These are phyloP conservation scores for Penicillium olsonii DNA, from an alignment of 2,329 filamentous ascomycete genomes.

Conservation along the genomic window DNA sequence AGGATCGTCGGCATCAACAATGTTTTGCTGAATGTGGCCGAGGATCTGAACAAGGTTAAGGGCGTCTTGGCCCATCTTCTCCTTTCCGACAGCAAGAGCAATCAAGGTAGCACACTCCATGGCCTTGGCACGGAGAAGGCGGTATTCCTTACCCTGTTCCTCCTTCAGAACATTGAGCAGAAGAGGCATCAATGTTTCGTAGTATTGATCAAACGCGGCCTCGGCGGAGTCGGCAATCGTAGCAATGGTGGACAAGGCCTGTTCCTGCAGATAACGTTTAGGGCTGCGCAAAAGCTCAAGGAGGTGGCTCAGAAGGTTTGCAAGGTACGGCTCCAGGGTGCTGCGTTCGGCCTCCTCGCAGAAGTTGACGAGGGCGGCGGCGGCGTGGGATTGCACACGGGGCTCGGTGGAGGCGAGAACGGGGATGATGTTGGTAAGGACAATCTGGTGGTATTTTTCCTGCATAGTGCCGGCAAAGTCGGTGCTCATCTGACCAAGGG, in stretches of 20 bases:
- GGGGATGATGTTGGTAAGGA: constrained; percentile 88
- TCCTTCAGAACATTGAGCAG: constrained; percentile 85
- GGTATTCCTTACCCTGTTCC: constrained; percentile 90
- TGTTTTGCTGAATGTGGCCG: constrained; percentile 80
- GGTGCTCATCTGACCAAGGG: constrained; percentile 99
- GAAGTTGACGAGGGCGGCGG: constrained; percentile 97
- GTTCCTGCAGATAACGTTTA: constrained; percentile 96
- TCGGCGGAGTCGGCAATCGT: constrained; percentile 99
- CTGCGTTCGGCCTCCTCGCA: constrained; percentile 96
- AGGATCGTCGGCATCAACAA: constrained; percentile 89
- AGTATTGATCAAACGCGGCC: constrained; percentile 91
- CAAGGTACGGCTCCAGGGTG: constrained; percentile 88
- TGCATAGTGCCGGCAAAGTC: constrained; percentile 99
- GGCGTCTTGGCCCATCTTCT: constrained; percentile 85
- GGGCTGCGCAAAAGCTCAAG: constrained; percentile 86
- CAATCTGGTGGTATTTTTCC: constrained; percentile 84
- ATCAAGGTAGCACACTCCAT: constrained; percentile 99
- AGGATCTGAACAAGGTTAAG: constrained; percentile 84
- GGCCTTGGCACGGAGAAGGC: constrained; percentile 88
- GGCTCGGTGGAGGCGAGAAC: constrained; percentile 88
- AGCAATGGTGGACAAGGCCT: constrained; percentile 94
- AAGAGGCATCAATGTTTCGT: constrained; percentile 92
- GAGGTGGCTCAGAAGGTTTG: constrained; percentile 79
- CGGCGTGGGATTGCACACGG: constrained; percentile 93
- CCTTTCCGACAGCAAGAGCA: constrained; percentile 87